Conservation (phyloP, 2,329 filamentous ascomycete species). For the Fusarium nisikadoi region DNA sequence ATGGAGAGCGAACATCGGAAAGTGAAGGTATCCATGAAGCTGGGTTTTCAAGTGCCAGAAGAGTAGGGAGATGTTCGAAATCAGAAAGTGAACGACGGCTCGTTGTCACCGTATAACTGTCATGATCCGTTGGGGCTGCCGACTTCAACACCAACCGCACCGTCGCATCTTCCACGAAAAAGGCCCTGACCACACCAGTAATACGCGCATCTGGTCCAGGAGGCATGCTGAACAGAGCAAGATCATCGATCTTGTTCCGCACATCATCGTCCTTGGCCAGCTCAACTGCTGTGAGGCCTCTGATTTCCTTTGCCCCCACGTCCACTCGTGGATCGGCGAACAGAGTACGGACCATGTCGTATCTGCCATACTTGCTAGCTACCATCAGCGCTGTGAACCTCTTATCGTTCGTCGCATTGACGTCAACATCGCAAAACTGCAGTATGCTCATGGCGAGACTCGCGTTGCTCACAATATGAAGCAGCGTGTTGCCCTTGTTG, state of each 20-base stretch:
- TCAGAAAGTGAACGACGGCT: constrained; percentile 88
- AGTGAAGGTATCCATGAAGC: constrained; percentile 93
- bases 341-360: constrained; percentile 89
- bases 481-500: constrained; percentile 88
- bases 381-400: constrained; percentile 97
- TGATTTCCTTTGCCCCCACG: constrained; percentile 81
- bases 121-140: constrained; percentile 82
- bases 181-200: constrained; percentile 92
- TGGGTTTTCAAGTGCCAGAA: constrained; percentile 88
- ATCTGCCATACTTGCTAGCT: constrained; percentile 95
- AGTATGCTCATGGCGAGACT: constrained; percentile 80
- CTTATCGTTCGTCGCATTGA: constrained; percentile 95
- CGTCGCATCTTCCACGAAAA: constrained; percentile 96
- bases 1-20: constrained; percentile 82
- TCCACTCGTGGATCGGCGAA: constrained; percentile 92
- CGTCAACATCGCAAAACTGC: constrained; percentile 89
- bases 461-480: constrained; percentile 95
- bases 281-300: constrained; percentile 93
- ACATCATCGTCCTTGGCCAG: constrained; percentile 98
- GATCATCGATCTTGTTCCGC: constrained; percentile 93
- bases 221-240: constrained; percentile 82
- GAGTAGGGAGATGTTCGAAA: constrained; percentile 88
- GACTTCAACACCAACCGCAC: constrained; percentile 95
- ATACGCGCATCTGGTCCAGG: constrained; percentile 81
- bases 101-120: constrained; percentile 92